These are phyloP conservation scores for Microcyclospora pomicola DNA, from an alignment of 2,329 filamentous ascomycete genomes.

Conservation along the genomic window DNA sequence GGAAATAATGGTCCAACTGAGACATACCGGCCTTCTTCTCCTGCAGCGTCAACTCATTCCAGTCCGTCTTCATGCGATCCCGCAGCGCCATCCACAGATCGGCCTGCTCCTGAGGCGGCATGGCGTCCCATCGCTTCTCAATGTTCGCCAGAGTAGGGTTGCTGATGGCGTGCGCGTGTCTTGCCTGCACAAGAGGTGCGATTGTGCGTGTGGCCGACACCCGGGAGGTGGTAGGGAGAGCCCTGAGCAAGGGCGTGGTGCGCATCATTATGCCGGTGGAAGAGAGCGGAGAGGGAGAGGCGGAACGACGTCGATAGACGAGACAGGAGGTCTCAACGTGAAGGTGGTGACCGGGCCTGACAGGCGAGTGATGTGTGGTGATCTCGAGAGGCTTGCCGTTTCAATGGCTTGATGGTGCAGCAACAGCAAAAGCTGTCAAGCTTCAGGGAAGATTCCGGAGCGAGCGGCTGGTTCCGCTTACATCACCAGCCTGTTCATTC, in stretches of 20 bases:
- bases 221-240: not conserved
- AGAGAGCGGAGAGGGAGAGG: not conserved
- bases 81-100: slow-evolving; percentile 97
- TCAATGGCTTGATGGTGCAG: too few relatives aligned
- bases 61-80: slow-evolving; percentile 97
- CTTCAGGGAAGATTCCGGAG: too few relatives aligned
- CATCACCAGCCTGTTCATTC: too few relatives aligned
- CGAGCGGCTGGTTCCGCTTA: too few relatives aligned
- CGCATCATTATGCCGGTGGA: slow-evolving; percentile 2
- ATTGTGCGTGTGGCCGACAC: not conserved
- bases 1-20: not conserved
- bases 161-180: slow-evolving; percentile 81
- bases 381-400: too few relatives aligned
- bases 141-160: slow-evolving; percentile 97
- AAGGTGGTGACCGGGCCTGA: too few relatives aligned
- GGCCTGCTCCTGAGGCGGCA: slow-evolving; percentile 97
- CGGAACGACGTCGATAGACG: not conserved
- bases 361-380: too few relatives aligned
- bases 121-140: slow-evolving; percentile 97
- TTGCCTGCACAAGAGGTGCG: slow-evolving; percentile 22
- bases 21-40: slow-evolving; percentile 86
- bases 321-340: too few relatives aligned
- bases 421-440: too few relatives aligned
- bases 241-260: slow-evolving; percentile 1
- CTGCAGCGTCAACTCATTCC: slow-evolving; percentile 84